Base-by-base conservation (phyloP, 805 yeast species). In the Yarrowia sp. region DNA sequence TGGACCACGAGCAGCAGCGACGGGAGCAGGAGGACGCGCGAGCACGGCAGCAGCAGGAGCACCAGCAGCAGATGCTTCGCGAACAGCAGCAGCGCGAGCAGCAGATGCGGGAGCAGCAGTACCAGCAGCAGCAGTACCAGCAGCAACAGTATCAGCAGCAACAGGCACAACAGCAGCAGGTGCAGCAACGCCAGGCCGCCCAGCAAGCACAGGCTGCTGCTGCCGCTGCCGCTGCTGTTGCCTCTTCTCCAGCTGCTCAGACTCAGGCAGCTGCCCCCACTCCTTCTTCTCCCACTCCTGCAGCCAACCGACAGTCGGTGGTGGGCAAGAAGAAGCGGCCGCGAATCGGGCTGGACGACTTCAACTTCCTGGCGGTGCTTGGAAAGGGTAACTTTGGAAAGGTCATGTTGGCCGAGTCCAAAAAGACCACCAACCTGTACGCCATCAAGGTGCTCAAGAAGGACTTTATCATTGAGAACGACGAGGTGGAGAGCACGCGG, bases 361-460 rank as follows among this genome's bases (percentile, higher is more conserved):
- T 95, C 81, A 88, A 90, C 70, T 89, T 95, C 72, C 78, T 95
- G 70, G 96, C 98, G 10, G 99, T 95, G 10, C 82, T 95, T 66
- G 99, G 99, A 71, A 95, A 92, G 75, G 99, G 99, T 78, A 95
- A 95, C 75, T 95, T 95, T 75, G 99, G 99, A 77, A 95, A 95
- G 74, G 99, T 95, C 65, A 90, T 95, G 92, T 82, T 95, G 70
- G 98, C 98, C 0, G 97, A 93, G 77, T 89, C 97, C 16, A 87
- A 93, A 73, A 88, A 87, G 67, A 86, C 93, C 0, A 83, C 84
- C 62, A 83, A 85, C 65, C 77, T 95, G 65, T 95, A 97, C 78
- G 99, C 99, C 28, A 92, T 95, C 65, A 95, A 95, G 78, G 98
- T 95, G 26, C 82, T 95, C 76, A 95, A 95, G 82, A 95, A 95